These are phyloP conservation scores for Syncephalastrum contaminatum DNA, from an alignment of 371 early-diverging fungal species.

Conservation along the genomic window DNA sequence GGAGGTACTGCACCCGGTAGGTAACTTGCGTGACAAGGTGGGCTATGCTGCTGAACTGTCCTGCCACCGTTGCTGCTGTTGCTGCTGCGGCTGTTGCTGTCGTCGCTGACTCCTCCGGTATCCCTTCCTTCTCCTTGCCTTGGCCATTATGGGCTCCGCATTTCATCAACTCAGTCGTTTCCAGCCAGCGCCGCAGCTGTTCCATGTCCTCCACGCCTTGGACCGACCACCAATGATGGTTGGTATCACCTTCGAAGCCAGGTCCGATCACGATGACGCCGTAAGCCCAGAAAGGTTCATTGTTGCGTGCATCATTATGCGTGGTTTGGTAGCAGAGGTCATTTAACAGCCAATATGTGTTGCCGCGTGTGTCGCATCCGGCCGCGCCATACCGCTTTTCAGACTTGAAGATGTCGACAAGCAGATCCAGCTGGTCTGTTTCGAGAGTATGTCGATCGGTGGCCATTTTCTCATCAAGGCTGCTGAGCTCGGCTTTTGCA, in stretches of 20 bases:
- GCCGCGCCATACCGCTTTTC: conserved; percentile 21
- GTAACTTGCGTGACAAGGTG: background rate
- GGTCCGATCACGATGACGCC: conserved; percentile 39
- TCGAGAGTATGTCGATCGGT: conserved; percentile 18
- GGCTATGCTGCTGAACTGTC: background rate
- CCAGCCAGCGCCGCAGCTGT: conserved; percentile 8
- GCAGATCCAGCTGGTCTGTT: conserved; percentile 11
- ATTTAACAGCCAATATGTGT: conserved; percentile 43
- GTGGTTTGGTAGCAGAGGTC: conserved; percentile 18
- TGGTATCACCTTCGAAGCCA: conserved; percentile 16
- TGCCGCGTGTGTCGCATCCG: conserved; percentile 26
- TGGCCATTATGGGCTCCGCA: no score
- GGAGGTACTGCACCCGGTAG: conserved; percentile 8
- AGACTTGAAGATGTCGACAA: conserved; percentile 8
- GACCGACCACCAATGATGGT: conserved; percentile 9
- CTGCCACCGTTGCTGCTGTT: background rate
- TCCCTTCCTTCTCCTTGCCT: no score
- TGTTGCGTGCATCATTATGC: conserved; percentile 23
- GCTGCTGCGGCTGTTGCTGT: background rate
- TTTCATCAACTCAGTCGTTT: background rate
- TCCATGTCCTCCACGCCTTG: conserved; percentile 4
- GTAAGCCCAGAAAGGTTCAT: conserved; percentile 35
- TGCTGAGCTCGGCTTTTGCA: no score
- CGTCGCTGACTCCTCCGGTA: no score
- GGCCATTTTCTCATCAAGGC: no score